Percentiles rank a stretch among this genome's conserved stretches.
These are phyloP conservation scores for Colletotrichum caudatum DNA, from an alignment of 2,329 filamentous ascomycete species.

Conservation along the genomic window DNA sequence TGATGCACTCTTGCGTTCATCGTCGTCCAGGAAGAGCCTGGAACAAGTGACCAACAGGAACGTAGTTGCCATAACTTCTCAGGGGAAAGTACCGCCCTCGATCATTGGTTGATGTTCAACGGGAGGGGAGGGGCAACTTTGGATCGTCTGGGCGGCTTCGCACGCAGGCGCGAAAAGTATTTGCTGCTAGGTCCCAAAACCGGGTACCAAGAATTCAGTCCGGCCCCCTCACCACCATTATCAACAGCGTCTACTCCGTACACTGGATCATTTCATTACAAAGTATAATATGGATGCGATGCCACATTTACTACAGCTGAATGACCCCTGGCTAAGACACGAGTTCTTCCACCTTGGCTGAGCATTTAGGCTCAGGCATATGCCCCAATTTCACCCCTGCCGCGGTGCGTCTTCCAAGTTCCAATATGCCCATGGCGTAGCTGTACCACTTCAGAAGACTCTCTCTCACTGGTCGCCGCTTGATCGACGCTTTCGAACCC, in stretches of 20 bases:
- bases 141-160: conserved; percentile 35
- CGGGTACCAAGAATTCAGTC: not conserved
- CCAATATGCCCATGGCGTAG: conserved; percentile 3
- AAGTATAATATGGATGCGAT: not conserved
- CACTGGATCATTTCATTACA: not conserved
- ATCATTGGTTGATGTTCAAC: conserved; percentile 17
- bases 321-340: not conserved
- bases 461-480: not conserved
- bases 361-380: not conserved
- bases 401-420: not conserved
- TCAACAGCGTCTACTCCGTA: not conserved
- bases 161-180: conserved; percentile 25
- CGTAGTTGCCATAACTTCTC: conserved; percentile 22
- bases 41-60: not conserved
- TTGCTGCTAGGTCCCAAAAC: conserved; percentile 4
- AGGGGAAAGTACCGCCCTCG: conserved; percentile 17
- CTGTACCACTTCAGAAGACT: not conserved
- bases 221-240: not conserved
- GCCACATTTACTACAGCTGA: not conserved
- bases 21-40: not conserved
- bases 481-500: not conserved
- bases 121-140: conserved; percentile 21
- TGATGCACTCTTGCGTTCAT: not conserved
- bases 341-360: not conserved
- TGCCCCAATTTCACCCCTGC: not conserved